Conservation (phyloP, 352 stramenopile species). For the Phytopythium sindhum region DNA sequence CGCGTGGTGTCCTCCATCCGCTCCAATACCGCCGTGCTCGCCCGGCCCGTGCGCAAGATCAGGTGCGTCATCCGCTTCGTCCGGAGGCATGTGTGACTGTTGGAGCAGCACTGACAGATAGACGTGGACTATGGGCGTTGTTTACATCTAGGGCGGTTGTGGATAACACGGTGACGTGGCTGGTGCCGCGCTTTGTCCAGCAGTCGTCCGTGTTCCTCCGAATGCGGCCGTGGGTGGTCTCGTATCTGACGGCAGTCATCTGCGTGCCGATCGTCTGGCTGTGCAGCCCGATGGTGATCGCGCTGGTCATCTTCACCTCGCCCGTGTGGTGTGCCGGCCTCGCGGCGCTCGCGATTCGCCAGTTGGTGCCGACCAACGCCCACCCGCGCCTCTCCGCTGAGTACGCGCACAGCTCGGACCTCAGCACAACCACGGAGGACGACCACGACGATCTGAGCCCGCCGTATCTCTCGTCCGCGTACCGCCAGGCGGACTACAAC, state of each 20-base stretch:
- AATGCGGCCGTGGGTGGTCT: slow-evolving; percentile 57
- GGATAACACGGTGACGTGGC: slow-evolving; percentile 25
- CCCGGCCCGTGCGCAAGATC: slow-evolving; percentile 47
- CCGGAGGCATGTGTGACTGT: not conserved
- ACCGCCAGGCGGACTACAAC: slow-evolving; percentile 24
- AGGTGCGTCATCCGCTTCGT: slow-evolving; percentile 18
- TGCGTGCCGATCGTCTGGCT: slow-evolving; percentile 74
- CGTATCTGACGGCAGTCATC: slow-evolving; percentile 62
- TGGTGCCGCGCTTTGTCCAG: slow-evolving; percentile 39
- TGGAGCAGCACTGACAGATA: not conserved
- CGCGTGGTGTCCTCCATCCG: slow-evolving; percentile 35
- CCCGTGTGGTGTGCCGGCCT: slow-evolving; percentile 70
- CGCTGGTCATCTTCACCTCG: slow-evolving; percentile 70
- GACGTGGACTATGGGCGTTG: not conserved
- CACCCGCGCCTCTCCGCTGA: slow-evolving; percentile 28
- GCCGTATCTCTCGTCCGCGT: slow-evolving; percentile 47
- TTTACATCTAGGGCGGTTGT: slow-evolving; percentile 18
- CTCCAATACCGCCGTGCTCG: slow-evolving; percentile 34
- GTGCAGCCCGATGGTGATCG: slow-evolving; percentile 74
- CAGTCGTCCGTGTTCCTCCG: slow-evolving; percentile 35
- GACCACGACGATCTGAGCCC: slow-evolving; percentile 35
- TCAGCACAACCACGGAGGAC: slow-evolving; percentile 16
- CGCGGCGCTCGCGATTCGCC: slow-evolving; percentile 50
- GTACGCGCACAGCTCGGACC: slow-evolving; percentile 33
- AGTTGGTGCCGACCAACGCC: slow-evolving; percentile 32